Evolutionary conservation across 2,329 filamentous ascomycete genomes (phyloP).

Genomic region (Aspergillus brunneoviolaceus): DNA sequence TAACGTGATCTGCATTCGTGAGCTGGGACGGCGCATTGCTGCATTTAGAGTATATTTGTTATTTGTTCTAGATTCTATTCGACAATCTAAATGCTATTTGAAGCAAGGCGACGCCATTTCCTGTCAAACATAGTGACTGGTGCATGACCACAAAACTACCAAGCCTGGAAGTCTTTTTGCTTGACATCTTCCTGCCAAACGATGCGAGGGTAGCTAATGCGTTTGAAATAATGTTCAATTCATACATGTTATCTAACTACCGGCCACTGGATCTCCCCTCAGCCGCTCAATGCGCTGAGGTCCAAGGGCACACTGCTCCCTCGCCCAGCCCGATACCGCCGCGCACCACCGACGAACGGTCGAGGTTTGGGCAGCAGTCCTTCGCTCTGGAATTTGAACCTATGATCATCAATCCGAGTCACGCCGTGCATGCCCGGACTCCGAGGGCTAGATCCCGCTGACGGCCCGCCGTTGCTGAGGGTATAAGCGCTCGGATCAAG

Average conservation of each 20-base stretch:
- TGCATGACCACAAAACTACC: too few relatives aligned
- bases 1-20: background rate
- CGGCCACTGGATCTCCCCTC: background rate
- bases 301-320: conserved; percentile 93
- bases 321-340: conserved; percentile 83
- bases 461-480: conserved; percentile 60
- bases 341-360: conserved; percentile 70
- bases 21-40: background rate
- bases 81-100: background rate
- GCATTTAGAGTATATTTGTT: background rate
- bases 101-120: background rate
- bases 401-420: conserved; percentile 68
- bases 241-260: background rate
- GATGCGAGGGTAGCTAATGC: background rate
- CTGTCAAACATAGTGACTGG: too few relatives aligned
- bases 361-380: conserved; percentile 79
- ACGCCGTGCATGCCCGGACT: conserved; percentile 27
- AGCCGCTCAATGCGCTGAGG: conserved; percentile 52
- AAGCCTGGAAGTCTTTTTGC: too few relatives aligned
- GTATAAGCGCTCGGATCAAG: conserved; percentile 77
- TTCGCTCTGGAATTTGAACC: conserved; percentile 88
- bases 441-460: conserved; percentile 26
- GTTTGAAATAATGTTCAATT: background rate
- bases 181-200: background rate
- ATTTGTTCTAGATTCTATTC: background rate